Conservation (phyloP, 352 stramenopile species). For the Phytophthora sp. region DNA sequence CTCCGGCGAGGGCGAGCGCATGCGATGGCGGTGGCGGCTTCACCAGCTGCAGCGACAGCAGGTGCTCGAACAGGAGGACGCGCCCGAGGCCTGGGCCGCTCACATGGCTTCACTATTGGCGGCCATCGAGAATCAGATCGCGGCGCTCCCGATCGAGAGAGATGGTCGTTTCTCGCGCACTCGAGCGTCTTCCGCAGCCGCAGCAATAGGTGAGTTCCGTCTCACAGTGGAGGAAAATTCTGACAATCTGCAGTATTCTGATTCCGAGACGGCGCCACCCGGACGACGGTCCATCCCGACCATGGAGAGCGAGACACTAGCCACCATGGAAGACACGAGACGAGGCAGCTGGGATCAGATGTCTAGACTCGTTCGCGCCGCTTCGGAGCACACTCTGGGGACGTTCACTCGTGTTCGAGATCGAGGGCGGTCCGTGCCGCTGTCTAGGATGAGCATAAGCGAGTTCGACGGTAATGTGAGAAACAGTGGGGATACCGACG, state of each 20-base stretch:
- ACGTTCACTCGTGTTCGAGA: constrained; percentile 33
- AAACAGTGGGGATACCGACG: constrained; percentile 1
- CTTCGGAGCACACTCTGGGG: constrained; percentile 38
- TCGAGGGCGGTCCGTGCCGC: constrained; percentile 33
- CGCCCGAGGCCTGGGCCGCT: constrained; percentile 28
- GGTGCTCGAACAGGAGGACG: constrained; percentile 31
- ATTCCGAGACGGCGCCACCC: constrained; percentile 1
- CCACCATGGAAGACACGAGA: constrained; percentile 29
- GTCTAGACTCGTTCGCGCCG: constrained; percentile 34
- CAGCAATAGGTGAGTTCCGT: constrained; percentile 28
- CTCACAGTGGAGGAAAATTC: constrained; percentile 29
- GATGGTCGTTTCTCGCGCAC: constrained; percentile 14
- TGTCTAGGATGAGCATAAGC: constrained; percentile 29
- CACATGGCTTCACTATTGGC: constrained; percentile 34
- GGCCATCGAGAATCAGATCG: constrained; percentile 44
- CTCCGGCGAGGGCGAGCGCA: constrained; percentile 43
- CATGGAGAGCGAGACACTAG: constrained; percentile 38
- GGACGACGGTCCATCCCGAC: constrained; percentile 42
- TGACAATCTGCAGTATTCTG: constrained; percentile 11
- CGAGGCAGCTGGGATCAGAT: constrained; percentile 41
- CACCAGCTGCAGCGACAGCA: constrained; percentile 46
- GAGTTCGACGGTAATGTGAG: constrained; percentile 18
- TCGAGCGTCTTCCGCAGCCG: constrained; percentile 22
- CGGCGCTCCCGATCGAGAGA: constrained; percentile 31
- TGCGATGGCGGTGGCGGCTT: constrained; percentile 45